Conservation (phyloP, 805 yeast species). For the Myxozyma nipponensis region DNA sequence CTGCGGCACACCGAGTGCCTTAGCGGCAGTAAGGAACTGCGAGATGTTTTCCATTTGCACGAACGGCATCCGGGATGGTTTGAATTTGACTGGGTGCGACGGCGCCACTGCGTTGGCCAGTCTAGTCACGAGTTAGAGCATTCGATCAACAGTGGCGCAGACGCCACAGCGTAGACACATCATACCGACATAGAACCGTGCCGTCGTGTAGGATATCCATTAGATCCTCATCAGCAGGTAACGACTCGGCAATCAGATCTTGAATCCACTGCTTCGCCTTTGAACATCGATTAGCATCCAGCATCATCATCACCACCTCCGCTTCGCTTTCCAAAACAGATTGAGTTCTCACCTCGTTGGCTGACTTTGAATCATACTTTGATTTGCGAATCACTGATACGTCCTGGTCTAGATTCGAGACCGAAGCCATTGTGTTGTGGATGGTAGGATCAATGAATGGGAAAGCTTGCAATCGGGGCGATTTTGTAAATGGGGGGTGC, state of each 20-base stretch:
- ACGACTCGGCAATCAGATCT: slow-evolving; percentile 36
- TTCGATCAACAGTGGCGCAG: neutral
- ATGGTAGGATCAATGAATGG: no score
- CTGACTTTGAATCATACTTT: slow-evolving; percentile 46
- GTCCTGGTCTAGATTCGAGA: slow-evolving; percentile 64
- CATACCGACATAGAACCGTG: slow-evolving; percentile 43
- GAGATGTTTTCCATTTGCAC: slow-evolving; percentile 83
- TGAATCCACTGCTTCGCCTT: slow-evolving; percentile 52
- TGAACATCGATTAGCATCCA: no score
- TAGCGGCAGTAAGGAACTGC: slow-evolving; percentile 60
- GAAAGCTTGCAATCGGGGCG: no score
- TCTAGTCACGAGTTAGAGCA: slow-evolving; percentile 2
- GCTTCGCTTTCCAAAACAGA: slow-evolving; percentile 18
- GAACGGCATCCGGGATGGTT: slow-evolving; percentile 69
- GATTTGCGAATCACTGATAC: slow-evolving; percentile 47
- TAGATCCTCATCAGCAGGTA: slow-evolving; percentile 44
- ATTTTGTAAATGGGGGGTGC: no score
- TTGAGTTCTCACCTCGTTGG: slow-evolving; percentile 32
- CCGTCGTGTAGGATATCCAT: slow-evolving; percentile 62
- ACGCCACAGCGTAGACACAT: slow-evolving; percentile 18
- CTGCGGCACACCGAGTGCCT: slow-evolving; percentile 65
- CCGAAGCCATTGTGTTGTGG: slow-evolving; percentile 43
- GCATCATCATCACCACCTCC: no score
- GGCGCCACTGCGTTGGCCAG: slow-evolving; percentile 44
- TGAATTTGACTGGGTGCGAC: slow-evolving; percentile 46